These are phyloP conservation scores for Heterobasidion parviporum DNA, from an alignment of 1,284 basidiomycete species.

Conservation along the genomic window DNA sequence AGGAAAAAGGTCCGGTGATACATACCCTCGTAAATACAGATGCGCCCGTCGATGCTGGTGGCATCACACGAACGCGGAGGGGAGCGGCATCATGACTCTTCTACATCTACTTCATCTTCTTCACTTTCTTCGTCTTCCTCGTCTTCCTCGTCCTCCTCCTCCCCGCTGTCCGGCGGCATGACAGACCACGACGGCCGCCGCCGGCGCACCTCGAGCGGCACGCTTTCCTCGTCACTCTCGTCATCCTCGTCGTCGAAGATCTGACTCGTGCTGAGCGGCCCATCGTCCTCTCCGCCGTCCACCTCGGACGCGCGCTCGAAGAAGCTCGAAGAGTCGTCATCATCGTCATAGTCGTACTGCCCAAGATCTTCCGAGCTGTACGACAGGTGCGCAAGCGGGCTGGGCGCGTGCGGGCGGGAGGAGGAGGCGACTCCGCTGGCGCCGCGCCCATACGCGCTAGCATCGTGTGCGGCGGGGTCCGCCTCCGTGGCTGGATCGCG, in stretches of 20 bases:
- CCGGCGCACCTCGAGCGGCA: constrained; percentile 28
- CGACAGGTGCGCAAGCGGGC: constrained; percentile 30
- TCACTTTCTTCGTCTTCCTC: not conserved
- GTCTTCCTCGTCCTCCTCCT: constrained; percentile 14
- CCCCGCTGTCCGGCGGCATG: constrained; percentile 6
- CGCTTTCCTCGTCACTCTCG: constrained; percentile 14
- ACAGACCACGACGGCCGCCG: constrained; percentile 26
- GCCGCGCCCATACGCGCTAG: constrained; percentile 7
- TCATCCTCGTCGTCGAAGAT: constrained; percentile 11
- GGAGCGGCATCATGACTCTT: no score
- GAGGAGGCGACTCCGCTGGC: not conserved
- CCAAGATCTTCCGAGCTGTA: constrained; percentile 21
- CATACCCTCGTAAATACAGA: not conserved
- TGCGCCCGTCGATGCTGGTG: no score
- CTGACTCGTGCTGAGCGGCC: constrained; percentile 4
- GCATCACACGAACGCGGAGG: no score
- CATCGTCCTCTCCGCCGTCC: not conserved
- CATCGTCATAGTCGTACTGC: constrained; percentile 11
- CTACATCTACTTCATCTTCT: no score
- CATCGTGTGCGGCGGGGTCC: constrained; percentile 19
- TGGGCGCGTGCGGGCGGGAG: constrained; percentile 25
- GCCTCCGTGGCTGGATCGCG: constrained; percentile 14
- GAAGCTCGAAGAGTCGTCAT: constrained; percentile 18
- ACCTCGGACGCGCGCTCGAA: constrained; percentile 13
- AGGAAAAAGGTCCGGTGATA: not conserved